These are phyloP conservation scores for Theobroma grandiflorum DNA, from an alignment of 441 rosid genomes.

Conservation along the genomic window DNA sequence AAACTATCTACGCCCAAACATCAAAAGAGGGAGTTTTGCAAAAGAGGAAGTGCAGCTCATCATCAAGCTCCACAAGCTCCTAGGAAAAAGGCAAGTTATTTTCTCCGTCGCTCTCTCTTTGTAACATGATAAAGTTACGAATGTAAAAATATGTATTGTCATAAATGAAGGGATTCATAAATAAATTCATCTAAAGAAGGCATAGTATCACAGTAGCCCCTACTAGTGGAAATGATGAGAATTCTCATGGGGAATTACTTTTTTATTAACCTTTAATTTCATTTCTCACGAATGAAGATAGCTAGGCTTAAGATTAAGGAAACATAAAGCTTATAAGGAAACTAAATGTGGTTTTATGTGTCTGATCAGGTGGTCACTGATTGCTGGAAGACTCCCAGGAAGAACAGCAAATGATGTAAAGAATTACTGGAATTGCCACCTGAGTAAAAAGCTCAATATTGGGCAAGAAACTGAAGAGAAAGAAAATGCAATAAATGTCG, in stretches of 20 bases:
- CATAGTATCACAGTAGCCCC: too few relatives aligned
- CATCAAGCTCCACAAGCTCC: slow-evolving; percentile 49
- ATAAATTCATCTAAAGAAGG: too few relatives aligned
- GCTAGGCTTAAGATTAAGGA: background rate
- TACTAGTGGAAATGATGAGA: too few relatives aligned
- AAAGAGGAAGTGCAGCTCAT: slow-evolving; percentile 52
- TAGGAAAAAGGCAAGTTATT: slow-evolving; percentile 47
- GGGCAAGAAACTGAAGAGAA: slow-evolving; percentile 28
- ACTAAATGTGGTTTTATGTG: background rate
- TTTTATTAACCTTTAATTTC: background rate
- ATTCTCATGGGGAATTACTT: background rate
- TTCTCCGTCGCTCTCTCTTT: background rate
- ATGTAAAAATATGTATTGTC: too few relatives aligned
- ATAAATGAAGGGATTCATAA: too few relatives aligned
- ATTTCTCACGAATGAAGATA: background rate
- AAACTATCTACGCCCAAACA: slow-evolving; percentile 58
- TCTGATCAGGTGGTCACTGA: slow-evolving; percentile 48
- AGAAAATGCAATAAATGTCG: slow-evolving; percentile 16
- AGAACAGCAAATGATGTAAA: slow-evolving; percentile 55
- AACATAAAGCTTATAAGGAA: background rate
- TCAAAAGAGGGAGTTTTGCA: slow-evolving; percentile 50
- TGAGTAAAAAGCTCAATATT: slow-evolving; percentile 40
- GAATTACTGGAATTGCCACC: slow-evolving; percentile 58
- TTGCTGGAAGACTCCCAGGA: slow-evolving; percentile 48
- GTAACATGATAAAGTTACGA: too few relatives aligned